phyloP scores from a whole-genome alignment of 306 rosid species.

The Cucumis sativus region DNA sequence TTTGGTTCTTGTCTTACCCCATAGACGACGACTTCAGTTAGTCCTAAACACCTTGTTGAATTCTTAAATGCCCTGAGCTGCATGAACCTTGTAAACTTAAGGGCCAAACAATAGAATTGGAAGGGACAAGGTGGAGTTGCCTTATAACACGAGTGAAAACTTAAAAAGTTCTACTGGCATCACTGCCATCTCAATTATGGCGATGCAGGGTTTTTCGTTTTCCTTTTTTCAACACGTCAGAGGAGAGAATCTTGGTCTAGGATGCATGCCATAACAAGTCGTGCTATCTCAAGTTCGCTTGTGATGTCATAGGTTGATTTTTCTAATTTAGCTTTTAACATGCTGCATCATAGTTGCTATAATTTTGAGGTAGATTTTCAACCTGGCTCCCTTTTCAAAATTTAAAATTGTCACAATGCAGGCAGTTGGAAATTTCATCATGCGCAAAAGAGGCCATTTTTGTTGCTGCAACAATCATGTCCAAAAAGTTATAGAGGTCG shows the following conservation, averaged over 20 bases:
- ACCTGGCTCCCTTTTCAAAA: not conserved
- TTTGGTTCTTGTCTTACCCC: not conserved
- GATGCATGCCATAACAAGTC: too few relatives aligned
- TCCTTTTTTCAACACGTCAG: not conserved
- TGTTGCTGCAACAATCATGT: conserved; percentile 53
- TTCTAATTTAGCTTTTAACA: not conserved
- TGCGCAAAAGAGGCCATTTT: conserved; percentile 60
- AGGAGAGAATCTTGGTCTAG: not conserved
- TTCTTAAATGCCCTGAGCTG: too few relatives aligned
- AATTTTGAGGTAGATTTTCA: not conserved
- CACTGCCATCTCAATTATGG: not conserved
- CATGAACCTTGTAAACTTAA: not conserved
- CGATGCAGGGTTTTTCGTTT: not conserved
- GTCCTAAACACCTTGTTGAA: not conserved
- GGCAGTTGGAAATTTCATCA: conserved; percentile 45
- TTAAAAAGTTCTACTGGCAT: not conserved
- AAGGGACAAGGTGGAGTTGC: not conserved
- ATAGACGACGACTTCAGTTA: not conserved
- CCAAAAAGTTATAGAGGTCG: conserved; percentile 19
- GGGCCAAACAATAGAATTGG: not conserved
- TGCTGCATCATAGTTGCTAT: not conserved
- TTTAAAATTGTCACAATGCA: conserved; percentile 16
- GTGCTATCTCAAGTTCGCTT: not conserved
- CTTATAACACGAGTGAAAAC: not conserved
- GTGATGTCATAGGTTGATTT: not conserved